These are phyloP conservation scores for Wickerhamiella spandovensis DNA, from an alignment of 805 yeast species.

Conservation along the genomic window DNA sequence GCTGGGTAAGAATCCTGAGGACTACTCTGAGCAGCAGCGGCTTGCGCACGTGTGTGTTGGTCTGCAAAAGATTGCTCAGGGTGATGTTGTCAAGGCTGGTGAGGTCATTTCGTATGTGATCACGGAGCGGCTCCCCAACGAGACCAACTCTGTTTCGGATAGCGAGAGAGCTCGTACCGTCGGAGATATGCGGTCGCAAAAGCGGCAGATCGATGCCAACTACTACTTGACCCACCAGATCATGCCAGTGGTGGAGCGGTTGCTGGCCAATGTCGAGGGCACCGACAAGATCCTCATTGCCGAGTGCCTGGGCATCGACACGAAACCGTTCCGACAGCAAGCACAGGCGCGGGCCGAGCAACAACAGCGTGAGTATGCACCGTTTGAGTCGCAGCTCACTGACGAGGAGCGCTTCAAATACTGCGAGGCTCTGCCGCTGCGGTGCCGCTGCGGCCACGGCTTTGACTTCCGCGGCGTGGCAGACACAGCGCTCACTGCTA, in stretches of 20 bases:
- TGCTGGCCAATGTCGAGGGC: slow-evolving; percentile 76
- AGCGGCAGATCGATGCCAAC: slow-evolving; percentile 54
- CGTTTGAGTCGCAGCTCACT: slow-evolving; percentile 2
- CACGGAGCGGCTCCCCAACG: slow-evolving; percentile 34
- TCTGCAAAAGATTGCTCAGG: slow-evolving; percentile 59
- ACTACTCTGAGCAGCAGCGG: slow-evolving; percentile 66
- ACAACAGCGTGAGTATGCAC: neutral
- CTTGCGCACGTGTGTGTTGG: slow-evolving; percentile 88
- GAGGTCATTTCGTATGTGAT: slow-evolving; percentile 81
- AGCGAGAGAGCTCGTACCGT: slow-evolving; percentile 68
- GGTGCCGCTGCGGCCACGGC: slow-evolving; percentile 47
- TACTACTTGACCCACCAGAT: slow-evolving; percentile 82
- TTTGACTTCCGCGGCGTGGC: slow-evolving; percentile 64
- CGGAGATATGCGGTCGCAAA: slow-evolving; percentile 46
- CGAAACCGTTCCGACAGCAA: neutral
- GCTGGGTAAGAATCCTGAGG: slow-evolving; percentile 75
- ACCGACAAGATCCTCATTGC: slow-evolving; percentile 71
- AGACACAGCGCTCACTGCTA: slow-evolving; percentile 41
- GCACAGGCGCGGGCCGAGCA: neutral
- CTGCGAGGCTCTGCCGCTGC: slow-evolving; percentile 39
- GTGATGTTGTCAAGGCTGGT: slow-evolving; percentile 79
- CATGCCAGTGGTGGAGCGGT: slow-evolving; percentile 78
- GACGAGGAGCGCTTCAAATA: slow-evolving; percentile 74
- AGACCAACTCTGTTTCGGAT: slow-evolving; percentile 4
- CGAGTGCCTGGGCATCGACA: slow-evolving; percentile 61